Evolutionary conservation across 2,329 filamentous ascomycete genomes (phyloP), one percentile per base, ranked within the genome.

Genomic region (Fusarium buharicum): DNA sequence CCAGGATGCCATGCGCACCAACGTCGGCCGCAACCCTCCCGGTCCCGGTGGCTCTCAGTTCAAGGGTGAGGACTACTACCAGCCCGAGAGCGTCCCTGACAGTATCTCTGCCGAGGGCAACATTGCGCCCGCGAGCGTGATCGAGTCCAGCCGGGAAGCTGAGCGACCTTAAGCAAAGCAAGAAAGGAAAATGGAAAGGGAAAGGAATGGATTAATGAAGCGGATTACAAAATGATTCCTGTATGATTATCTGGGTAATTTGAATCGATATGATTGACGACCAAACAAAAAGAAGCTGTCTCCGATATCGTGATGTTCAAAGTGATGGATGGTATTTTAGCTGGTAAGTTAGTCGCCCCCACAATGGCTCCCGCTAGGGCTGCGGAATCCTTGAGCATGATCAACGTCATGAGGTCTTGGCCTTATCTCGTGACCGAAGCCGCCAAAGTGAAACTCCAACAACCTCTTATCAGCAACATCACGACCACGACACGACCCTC

Each of bases 41-140:
- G 74, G 74, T 2, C 70, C 74, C 13, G 75, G 74, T 4, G 79
- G 79, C 38, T 72, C 69, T 40, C 59, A 75, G 48, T 80, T 75
- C 69, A 77, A 76, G 67, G 79, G 77, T 7, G 69, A 71, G 3
- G 71, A 81, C 10, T 79, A 79, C 55, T 77, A 81, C 54, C 63
- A 57, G 2, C 74, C 76, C 1, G 77, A 81, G 72, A 72, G 68
- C 17, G 77, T 80, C 22, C 76, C 78, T 6, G 78, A 79, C 16
- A 76, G 76, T 58, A 76, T 75, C 44, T 75, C 78, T 2, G 78
- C 77, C 1, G 76, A 79, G 70, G 77, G 77, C 0, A 70, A 76
- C 48, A 66, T 81, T 41, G 68, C 80, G 10, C 79, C 79, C 0
- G 70, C 68, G 40, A 81, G 77, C 30, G 77, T 78, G 36, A 73